phyloP scores from a whole-genome alignment of 768 basidiomycete species.

The Collybia mongolica region DNA sequence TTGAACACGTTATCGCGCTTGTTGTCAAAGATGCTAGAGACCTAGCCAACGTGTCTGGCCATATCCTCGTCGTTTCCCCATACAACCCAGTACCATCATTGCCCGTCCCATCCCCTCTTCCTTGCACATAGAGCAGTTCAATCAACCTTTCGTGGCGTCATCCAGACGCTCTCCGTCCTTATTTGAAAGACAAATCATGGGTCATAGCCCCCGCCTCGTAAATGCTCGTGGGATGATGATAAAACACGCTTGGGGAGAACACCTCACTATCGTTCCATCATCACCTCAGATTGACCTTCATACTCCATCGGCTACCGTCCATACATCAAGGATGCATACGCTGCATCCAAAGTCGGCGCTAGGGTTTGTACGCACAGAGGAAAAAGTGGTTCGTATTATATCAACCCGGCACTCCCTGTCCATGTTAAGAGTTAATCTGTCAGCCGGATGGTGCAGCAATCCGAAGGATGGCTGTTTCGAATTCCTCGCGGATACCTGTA shows the following conservation, averaged over 20 bases:
- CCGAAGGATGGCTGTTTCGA: conserved; percentile 35
- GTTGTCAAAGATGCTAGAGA: conserved; percentile 61
- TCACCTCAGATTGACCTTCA: conserved; percentile 11
- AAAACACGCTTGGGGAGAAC: conserved; percentile 5
- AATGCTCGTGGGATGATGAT: conserved; percentile 10
- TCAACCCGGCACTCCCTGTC: neutral
- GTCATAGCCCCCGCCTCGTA: conserved; percentile 3
- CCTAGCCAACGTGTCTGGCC: conserved; percentile 19
- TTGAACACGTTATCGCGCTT: conserved; percentile 59
- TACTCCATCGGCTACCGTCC: conserved; percentile 1
- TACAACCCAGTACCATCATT: conserved; percentile 22
- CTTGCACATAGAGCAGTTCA: conserved; percentile 17
- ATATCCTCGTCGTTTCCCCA: conserved; percentile 22
- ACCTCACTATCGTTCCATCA: conserved; percentile 17
- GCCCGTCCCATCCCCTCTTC: conserved; percentile 18
- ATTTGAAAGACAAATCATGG: conserved; percentile 26
- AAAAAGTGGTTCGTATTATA: conserved; percentile 1
- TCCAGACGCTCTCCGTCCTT: conserved; percentile 25
- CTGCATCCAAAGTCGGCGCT: neutral
- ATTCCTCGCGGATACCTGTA: conserved; percentile 18
- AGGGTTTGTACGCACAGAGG: neutral
- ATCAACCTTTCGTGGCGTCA: conserved; percentile 22
- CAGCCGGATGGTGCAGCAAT: conserved; percentile 28
- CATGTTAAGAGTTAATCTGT: neutral
- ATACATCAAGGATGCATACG: conserved; percentile 3